A percentile compares a stretch with the other conserved stretches of the same genome.
Evolutionary conservation across 768 basidiomycete genomes (phyloP).

Genomic region (Suillus alpinus): DNA sequence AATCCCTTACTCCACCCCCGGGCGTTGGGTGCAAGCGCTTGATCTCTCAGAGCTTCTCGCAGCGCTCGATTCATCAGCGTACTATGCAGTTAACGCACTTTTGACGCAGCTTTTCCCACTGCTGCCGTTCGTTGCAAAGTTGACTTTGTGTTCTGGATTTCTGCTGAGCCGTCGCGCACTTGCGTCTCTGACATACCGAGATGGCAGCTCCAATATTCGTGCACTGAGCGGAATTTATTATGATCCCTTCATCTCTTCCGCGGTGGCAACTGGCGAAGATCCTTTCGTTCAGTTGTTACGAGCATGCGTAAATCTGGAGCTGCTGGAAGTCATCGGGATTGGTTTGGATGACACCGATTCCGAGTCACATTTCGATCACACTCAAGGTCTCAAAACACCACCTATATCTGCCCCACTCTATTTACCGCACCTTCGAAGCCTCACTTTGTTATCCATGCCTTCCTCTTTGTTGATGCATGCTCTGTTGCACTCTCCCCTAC

Average conservation of each 20-base stretch:
- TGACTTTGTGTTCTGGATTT: constrained; percentile 56
- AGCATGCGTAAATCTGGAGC: constrained; percentile 54
- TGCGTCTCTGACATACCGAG: constrained; percentile 48
- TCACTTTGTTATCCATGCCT: constrained; percentile 66
- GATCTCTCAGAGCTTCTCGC: constrained; percentile 61
- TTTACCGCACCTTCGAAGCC: constrained; percentile 55
- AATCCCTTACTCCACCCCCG: constrained; percentile 84
- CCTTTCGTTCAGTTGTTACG: constrained; percentile 57
- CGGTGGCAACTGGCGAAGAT: constrained; percentile 39
- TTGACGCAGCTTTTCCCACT: constrained; percentile 65
- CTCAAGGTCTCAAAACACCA: constrained; percentile 20
- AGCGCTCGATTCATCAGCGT: constrained; percentile 41
- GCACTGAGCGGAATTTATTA: constrained; percentile 57
- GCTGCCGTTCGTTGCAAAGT: constrained; percentile 56
- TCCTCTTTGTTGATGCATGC: constrained; percentile 60
- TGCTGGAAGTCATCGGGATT: constrained; percentile 60
- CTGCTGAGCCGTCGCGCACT: constrained; percentile 60
- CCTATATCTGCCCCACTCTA: constrained; percentile 38
- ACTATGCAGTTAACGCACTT: constrained; percentile 57
- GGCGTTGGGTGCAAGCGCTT: constrained; percentile 78
- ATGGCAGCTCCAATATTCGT: constrained; percentile 48
- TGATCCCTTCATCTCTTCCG: constrained; percentile 30
- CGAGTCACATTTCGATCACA: constrained; percentile 31
- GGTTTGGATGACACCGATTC: constrained; percentile 55
- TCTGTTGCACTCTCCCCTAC: constrained; percentile 59